Percentiles rank a stretch among this genome's conserved stretches.
phyloP scores from a whole-genome alignment of 345 rosid species.

The Eucalyptus pauciflora region DNA sequence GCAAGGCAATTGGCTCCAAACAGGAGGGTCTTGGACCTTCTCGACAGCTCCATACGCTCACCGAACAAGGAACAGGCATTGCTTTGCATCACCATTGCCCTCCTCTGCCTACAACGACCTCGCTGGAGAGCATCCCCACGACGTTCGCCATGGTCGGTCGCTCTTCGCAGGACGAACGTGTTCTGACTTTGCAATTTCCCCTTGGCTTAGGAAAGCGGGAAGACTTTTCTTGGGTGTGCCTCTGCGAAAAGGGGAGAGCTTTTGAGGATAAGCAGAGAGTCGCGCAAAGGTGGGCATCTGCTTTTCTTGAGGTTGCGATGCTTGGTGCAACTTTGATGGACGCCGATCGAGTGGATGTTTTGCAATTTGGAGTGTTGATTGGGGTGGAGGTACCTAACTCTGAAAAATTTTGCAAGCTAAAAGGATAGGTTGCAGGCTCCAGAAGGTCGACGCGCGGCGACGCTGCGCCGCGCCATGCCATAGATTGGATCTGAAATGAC shows the following conservation, averaged over 20 bases:
- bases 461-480: fast-evolving
- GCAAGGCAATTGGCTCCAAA: conserved; percentile 58
- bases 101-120: conserved; percentile 55
- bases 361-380: neutral
- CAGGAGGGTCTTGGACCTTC: conserved; percentile 70
- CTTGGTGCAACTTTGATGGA: neutral
- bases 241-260: neutral
- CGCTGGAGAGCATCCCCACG: too few species aligned
- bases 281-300: neutral
- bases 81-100: conserved; percentile 70
- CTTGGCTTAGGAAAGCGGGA: neutral
- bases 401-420: fast-evolving
- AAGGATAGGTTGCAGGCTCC: neutral
- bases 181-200: neutral
- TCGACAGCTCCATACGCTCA: conserved; percentile 36
- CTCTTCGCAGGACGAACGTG: fast-evolving
- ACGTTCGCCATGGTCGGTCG: too few species aligned
- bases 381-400: neutral
- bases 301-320: neutral
- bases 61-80: conserved; percentile 56
- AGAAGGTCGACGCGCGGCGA: fast-evolving
- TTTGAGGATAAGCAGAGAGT: neutral
- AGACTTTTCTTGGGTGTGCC: neutral
- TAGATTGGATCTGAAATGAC: neutral
- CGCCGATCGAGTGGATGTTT: neutral